Evolutionary conservation across 495 filamentous ascomycete genomes (phyloP).

Genomic region (Penicillium turbatum): DNA sequence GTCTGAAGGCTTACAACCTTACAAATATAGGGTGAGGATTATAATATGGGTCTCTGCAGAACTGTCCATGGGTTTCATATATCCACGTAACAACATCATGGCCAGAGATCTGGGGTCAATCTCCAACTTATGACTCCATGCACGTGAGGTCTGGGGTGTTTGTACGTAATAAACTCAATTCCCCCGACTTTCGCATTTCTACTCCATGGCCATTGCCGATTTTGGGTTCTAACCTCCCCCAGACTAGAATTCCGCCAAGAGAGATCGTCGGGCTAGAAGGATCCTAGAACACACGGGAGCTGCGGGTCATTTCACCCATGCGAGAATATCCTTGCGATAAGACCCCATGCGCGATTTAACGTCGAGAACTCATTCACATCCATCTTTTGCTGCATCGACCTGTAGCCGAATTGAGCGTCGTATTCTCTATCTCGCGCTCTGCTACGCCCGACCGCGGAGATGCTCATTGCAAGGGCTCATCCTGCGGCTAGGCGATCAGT

Average conservation of each 20-base stretch:
- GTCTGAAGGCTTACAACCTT: background rate
- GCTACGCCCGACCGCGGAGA: too few species aligned
- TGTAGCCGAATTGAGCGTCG: too few species aligned
- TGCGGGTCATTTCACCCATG: background rate
- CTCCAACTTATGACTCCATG: background rate
- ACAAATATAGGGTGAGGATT: background rate
- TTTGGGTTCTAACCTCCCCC: background rate
- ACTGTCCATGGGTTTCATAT: background rate
- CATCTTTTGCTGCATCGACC: too few species aligned
- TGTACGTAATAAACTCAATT: background rate
- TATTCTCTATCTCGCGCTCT: too few species aligned
- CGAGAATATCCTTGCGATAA: background rate
- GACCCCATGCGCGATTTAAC: background rate
- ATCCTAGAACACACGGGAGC: background rate
- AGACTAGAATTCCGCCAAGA: background rate
- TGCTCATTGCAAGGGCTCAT: too few species aligned
- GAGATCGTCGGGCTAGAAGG: background rate
- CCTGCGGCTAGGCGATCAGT: too few species aligned
- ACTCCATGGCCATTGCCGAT: background rate
- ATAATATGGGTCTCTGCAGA: background rate
- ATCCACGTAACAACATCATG: background rate
- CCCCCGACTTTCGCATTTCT: background rate
- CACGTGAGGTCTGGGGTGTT: background rate
- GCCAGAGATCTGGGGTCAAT: background rate
- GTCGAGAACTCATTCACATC: background rate